phyloP scores from a whole-genome alignment of 1,139 yeast genomes.

The Pichia norvegensis region DNA sequence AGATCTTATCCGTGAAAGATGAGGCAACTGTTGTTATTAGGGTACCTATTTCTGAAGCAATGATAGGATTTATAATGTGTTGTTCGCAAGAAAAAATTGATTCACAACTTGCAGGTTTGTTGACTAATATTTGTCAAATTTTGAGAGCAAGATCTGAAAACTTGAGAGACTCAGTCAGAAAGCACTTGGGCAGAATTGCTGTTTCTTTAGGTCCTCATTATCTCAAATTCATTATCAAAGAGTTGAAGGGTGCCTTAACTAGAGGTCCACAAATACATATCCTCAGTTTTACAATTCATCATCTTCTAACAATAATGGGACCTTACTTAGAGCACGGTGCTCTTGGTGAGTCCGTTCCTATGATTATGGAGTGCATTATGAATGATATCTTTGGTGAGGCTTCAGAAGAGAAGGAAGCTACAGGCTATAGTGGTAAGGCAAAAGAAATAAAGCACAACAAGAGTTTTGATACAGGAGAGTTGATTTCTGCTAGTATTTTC shows the following conservation, averaged over 20 bases:
- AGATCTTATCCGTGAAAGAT: constrained; percentile 53
- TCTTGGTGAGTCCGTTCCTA: constrained; percentile 56
- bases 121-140: constrained; percentile 82
- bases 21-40: constrained; percentile 73
- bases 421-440: constrained; percentile 79
- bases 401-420: constrained; percentile 92
- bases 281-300: constrained; percentile 79
- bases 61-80: constrained; percentile 62
- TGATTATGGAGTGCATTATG: constrained; percentile 71
- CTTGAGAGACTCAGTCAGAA: constrained; percentile 79
- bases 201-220: constrained; percentile 63
- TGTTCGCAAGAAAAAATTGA: constrained; percentile 51
- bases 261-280: constrained; percentile 95
- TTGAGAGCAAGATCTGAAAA: constrained; percentile 83
- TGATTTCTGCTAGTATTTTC: constrained; percentile 60
- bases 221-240: constrained; percentile 65
- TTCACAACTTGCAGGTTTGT: constrained; percentile 65
- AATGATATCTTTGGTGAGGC: constrained; percentile 90
- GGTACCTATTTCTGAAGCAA: constrained; percentile 75
- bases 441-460: constrained; percentile 87
- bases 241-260: constrained; percentile 68
- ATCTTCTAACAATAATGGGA: constrained; percentile 51
- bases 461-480: constrained; percentile 81
- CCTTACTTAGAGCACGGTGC: constrained; percentile 54
- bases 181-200: constrained; percentile 61